Evolutionary conservation across 768 basidiomycete species (phyloP).

Genomic region (Boletus sp.): DNA sequence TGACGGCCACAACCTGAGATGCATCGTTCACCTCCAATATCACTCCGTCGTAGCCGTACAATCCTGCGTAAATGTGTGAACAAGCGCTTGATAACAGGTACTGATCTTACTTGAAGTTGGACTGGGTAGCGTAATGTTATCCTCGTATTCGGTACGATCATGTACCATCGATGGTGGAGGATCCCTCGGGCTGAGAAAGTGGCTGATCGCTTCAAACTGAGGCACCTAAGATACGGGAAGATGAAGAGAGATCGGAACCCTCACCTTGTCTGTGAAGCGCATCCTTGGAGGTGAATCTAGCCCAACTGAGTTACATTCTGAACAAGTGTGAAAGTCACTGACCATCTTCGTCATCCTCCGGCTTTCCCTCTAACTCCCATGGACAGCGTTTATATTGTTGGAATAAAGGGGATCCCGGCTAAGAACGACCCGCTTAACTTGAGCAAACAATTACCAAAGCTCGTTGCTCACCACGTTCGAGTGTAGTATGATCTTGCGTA

Average conservation of each 20-base stretch:
- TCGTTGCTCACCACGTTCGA: constrained; percentile 70
- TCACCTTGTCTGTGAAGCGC: constrained; percentile 67
- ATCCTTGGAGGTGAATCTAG: constrained; percentile 74
- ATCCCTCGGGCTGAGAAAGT: constrained; percentile 73
- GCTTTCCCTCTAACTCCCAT: constrained; percentile 80
- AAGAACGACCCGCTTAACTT: not conserved
- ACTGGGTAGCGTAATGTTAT: constrained; percentile 64
- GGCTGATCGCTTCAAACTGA: constrained; percentile 76
- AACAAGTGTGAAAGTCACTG: constrained; percentile 8
- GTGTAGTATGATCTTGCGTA: constrained; percentile 84
- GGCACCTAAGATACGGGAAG: not conserved
- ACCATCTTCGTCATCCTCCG: constrained; percentile 86
- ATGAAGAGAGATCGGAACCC: constrained; percentile 7
- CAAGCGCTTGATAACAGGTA: not conserved
- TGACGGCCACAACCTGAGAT: constrained; percentile 74
- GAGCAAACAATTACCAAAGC: not conserved
- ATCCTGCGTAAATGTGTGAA: constrained; percentile 11
- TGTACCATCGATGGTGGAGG: constrained; percentile 77
- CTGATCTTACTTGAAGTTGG: constrained; percentile 61
- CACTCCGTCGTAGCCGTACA: constrained; percentile 79
- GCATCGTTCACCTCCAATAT: constrained; percentile 77
- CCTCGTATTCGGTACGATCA: constrained; percentile 76
- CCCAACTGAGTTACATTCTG: not conserved
- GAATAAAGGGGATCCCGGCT: constrained; percentile 89
- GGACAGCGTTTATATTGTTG: constrained; percentile 90